These are phyloP conservation scores for Telfairia occidentalis DNA, from an alignment of 331 rosid genomes.

Conservation along the genomic window DNA sequence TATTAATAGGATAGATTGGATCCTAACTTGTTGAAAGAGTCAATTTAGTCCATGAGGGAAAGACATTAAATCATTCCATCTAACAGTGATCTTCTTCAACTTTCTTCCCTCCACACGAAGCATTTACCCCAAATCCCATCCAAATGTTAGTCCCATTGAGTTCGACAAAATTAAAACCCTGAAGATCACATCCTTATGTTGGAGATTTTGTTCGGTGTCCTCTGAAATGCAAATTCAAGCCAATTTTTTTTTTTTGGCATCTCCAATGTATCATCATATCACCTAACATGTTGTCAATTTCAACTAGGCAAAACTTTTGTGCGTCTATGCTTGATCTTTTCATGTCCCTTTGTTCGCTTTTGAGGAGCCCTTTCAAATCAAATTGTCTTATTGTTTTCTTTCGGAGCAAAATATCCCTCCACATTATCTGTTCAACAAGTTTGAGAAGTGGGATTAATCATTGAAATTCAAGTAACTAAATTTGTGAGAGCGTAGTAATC, in stretches of 20 bases:
- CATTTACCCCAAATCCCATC: background rate
- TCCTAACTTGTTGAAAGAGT: background rate
- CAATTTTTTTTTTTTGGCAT: background rate
- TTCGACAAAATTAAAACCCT: background rate
- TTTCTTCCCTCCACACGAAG: background rate
- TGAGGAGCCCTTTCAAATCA: background rate
- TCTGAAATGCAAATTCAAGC: background rate
- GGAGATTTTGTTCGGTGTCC: background rate
- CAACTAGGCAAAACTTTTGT: background rate
- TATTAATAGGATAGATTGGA: background rate
- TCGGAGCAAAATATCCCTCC: background rate
- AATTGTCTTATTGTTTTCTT: background rate
- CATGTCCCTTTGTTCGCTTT: background rate
- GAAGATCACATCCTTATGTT: background rate
- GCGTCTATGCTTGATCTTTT: background rate
- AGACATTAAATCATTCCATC: background rate
- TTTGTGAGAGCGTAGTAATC: background rate
- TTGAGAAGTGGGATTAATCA: background rate
- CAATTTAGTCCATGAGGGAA: background rate
- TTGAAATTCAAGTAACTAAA: background rate
- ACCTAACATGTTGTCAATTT: background rate
- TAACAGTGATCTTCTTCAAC: background rate
- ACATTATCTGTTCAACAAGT: background rate
- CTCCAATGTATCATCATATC: background rate
- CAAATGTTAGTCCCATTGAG: background rate